Percentiles rank a stretch among this genome's conserved stretches.
phyloP scores from a whole-genome alignment of 208 protist genomes.

The Crithidia bombi region DNA sequence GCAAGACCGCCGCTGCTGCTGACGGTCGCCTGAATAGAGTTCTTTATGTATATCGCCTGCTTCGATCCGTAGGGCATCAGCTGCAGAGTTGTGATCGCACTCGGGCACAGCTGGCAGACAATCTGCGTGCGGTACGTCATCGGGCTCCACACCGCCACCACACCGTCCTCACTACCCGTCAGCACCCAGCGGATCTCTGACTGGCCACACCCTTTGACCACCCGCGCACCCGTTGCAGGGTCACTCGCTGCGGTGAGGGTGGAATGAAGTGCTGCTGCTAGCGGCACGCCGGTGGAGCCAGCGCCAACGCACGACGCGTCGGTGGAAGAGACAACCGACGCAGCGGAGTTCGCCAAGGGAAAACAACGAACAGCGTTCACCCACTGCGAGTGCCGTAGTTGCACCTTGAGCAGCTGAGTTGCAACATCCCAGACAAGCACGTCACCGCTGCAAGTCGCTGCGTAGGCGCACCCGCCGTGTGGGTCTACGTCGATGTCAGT shows the following conservation, averaged over 20 bases:
- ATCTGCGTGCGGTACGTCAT: constrained; percentile 42
- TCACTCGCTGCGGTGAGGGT: not conserved
- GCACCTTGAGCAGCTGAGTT: constrained; percentile 31
- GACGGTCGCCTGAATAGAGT: not conserved
- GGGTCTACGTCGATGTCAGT: constrained; percentile 51
- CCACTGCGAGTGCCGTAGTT: constrained; percentile 38
- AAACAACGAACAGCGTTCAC: constrained; percentile 60
- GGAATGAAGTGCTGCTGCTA: not conserved
- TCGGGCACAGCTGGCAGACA: constrained; percentile 18
- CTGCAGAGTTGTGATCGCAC: constrained; percentile 37
- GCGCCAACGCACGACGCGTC: not conserved
- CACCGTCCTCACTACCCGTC: constrained; percentile 50
- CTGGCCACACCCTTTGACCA: not conserved
- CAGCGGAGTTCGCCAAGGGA: constrained; percentile 32
- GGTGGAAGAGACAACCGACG: not conserved
- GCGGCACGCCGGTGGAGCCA: not conserved
- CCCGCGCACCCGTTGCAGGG: not conserved
- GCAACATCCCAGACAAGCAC: constrained; percentile 47
- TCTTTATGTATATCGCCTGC: not conserved
- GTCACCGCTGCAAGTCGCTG: constrained; percentile 39
- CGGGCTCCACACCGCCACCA: constrained; percentile 42
- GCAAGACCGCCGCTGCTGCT: not conserved
- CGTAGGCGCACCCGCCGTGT: constrained; percentile 43
- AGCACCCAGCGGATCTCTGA: constrained; percentile 34
- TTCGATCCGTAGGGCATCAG: constrained; percentile 7